Percentiles rank a stretch among this genome's conserved stretches.
Conservation (phyloP, 345 rosid genomes). For the Eucalyptus polyanthemos region DNA sequence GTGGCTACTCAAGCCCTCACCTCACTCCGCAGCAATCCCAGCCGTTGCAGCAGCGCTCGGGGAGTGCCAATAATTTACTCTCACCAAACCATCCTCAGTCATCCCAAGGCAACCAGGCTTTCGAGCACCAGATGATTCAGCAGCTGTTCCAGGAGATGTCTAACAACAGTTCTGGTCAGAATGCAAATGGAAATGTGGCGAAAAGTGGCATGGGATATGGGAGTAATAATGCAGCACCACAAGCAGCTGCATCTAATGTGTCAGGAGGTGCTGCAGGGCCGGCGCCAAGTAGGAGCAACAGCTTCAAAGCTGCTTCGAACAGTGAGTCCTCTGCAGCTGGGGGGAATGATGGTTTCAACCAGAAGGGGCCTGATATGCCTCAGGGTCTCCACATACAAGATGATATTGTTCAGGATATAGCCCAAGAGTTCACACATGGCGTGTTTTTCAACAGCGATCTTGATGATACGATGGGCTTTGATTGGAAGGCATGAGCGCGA, state of each 20-base stretch:
- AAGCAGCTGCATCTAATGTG: conserved; percentile 21
- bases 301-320: conserved; percentile 52
- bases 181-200: conserved; percentile 8
- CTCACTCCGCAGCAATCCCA: conserved; percentile 35
- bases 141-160: conserved; percentile 77
- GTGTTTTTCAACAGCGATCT: conserved; percentile 61
- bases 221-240: conserved; percentile 16
- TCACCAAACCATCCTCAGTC: conserved; percentile 34
- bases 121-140: conserved; percentile 77
- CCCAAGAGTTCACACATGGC: conserved; percentile 43
- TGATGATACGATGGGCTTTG: conserved; percentile 51
- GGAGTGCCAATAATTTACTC: conserved; percentile 30
- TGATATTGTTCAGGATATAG: conserved; percentile 54
- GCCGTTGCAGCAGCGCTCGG: conserved; percentile 35
- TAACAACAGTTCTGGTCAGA: conserved; percentile 28
- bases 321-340: conserved; percentile 44
- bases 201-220: conserved; percentile 27
- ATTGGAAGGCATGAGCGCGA: conserved; percentile 48
- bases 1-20: conserved; percentile 37
- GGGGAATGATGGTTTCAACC: conserved; percentile 28
- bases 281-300: conserved; percentile 43
- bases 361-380: conserved; percentile 28
- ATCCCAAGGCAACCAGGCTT: conserved; percentile 46
- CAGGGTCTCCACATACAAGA: conserved; percentile 43
- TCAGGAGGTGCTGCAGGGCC: conserved; percentile 26